A percentile compares a stretch with the other conserved stretches of the same genome.
phyloP scores from a whole-genome alignment of 2,329 filamentous ascomycete species.

The Calonectria pauciramosa region DNA sequence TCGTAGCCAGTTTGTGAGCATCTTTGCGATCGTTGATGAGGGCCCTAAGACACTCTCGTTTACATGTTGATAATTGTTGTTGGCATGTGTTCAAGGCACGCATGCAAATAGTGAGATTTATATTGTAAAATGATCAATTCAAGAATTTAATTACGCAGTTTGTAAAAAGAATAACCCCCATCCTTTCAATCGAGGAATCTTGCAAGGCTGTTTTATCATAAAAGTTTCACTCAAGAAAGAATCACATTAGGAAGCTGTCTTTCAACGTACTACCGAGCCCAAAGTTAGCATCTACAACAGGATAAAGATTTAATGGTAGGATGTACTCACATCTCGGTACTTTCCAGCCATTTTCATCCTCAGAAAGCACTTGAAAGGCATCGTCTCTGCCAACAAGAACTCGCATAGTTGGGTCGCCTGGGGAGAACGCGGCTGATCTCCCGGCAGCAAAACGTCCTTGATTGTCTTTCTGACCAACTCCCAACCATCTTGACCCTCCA shows the following conservation, averaged over 20 bases:
- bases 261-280: neutral
- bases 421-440: neutral
- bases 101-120: too few relatives aligned
- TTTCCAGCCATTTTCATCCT: neutral
- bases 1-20: too few relatives aligned
- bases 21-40: too few relatives aligned
- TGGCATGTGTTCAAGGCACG: too few relatives aligned
- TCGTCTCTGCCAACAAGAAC: neutral
- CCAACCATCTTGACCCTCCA: neutral
- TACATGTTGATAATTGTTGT: too few relatives aligned
- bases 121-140: neutral
- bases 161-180: too few relatives aligned
- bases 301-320: neutral
- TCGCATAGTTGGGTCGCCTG: neutral
- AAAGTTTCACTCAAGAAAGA: neutral
- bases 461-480: neutral
- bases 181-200: too few relatives aligned
- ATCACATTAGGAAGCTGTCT: neutral
- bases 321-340: neutral
- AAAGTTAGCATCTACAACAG: neutral
- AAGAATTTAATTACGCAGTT: neutral
- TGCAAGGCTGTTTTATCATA: too few relatives aligned
- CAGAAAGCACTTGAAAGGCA: neutral
- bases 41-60: too few relatives aligned
- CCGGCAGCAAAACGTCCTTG: neutral